A percentile compares a stretch with the other conserved stretches of the same genome.
These are phyloP conservation scores for Lepidium aucheri DNA, from an alignment of 345 rosid species.

Conservation along the genomic window DNA sequence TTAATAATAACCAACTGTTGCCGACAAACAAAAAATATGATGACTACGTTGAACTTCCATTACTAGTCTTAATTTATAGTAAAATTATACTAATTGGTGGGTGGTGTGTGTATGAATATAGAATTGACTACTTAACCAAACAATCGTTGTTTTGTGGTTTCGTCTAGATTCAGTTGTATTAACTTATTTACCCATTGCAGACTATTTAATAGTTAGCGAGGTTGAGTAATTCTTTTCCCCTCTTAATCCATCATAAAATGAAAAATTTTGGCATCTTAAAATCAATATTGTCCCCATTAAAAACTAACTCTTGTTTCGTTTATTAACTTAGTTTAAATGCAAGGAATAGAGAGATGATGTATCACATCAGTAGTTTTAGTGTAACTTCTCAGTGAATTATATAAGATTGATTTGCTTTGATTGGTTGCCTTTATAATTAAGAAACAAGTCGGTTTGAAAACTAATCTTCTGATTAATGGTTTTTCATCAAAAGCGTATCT, in stretches of 20 bases:
- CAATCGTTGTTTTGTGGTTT: constrained; percentile 2
- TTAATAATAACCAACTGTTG: not conserved
- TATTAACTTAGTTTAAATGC: not conserved
- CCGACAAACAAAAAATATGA: not conserved
- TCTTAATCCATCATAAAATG: no score
- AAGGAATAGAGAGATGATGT: not conserved
- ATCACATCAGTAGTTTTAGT: not conserved
- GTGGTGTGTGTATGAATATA: not conserved
- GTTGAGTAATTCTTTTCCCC: no score
- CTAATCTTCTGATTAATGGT: not conserved
- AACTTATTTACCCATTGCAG: not conserved
- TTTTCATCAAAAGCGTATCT: not conserved
- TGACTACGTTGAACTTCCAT: not conserved
- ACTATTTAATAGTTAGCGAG: no score
- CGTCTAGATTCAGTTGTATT: constrained; percentile 3
- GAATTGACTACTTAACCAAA: constrained; percentile 9
- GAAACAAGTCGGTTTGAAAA: not conserved
- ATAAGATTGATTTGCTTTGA: not conserved
- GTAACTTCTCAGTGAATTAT: not conserved
- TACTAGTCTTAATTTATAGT: not conserved
- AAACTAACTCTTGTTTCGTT: not conserved
- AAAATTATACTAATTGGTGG: not conserved
- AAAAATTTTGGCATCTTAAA: no score
- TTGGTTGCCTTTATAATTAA: not conserved
- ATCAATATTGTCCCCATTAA: no score